phyloP scores from a whole-genome alignment of 208 protist genomes.

The Herpetomonas tarakana region DNA sequence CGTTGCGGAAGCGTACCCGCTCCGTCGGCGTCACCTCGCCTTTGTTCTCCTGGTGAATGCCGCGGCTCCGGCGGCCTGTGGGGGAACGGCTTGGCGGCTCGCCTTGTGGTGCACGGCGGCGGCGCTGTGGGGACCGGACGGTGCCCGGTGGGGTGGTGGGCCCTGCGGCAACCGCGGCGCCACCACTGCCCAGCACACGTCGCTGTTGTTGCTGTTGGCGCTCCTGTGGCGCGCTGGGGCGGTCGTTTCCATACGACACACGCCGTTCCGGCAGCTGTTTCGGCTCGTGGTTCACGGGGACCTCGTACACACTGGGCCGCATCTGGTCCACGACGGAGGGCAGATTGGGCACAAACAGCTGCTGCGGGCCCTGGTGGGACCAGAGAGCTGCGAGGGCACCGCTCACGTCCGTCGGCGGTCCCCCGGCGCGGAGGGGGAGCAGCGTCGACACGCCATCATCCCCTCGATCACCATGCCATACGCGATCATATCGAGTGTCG shows the following conservation, averaged over 20 bases:
- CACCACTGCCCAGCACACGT: background rate
- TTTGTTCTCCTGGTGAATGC: background rate
- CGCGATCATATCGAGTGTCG: background rate
- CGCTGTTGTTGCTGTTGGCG: no score
- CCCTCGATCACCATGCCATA: background rate
- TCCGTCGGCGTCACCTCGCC: conserved; percentile 15
- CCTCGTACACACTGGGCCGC: background rate
- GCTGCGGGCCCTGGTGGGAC: conserved; percentile 15
- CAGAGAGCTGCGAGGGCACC: conserved; percentile 15
- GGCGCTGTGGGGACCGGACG: background rate
- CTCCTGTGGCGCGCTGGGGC: no score
- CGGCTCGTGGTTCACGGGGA: background rate
- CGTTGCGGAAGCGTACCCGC: conserved; percentile 43
- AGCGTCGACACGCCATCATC: conserved; percentile 10
- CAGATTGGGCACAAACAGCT: conserved; percentile 3
- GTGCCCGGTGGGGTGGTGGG: background rate
- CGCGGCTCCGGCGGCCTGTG: background rate
- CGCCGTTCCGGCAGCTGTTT: background rate
- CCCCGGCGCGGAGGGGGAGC: conserved; percentile 25
- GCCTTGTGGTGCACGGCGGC: no score
- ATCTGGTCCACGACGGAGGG: background rate
- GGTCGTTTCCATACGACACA: background rate
- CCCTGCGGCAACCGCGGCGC: background rate
- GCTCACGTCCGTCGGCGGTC: conserved; percentile 15
- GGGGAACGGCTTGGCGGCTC: background rate